Base-by-base conservation (phyloP, 2,329 filamentous ascomycete species). In the Parascedosporium putredinis region DNA sequence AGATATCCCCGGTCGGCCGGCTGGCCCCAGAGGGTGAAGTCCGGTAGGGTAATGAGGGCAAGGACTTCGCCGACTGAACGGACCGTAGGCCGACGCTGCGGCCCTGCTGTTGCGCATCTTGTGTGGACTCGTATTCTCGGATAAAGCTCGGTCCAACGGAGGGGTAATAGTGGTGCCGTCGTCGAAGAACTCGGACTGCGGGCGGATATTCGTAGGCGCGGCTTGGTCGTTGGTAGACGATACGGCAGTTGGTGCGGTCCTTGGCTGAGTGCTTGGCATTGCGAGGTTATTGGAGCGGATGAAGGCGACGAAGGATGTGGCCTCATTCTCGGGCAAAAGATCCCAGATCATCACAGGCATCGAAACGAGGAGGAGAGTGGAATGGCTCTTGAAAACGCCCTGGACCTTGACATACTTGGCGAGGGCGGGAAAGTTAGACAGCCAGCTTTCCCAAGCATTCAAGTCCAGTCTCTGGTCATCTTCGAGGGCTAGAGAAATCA, bases 361-460 rank as follows among this genome's bases (percentile, higher is more conserved):
- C 0, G 78, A 81, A 2, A 81, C 61, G 5, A 81, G 60, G 5
- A 81, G 66, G 38, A 81, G 61, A 0, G 74, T 81, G 1, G 78
- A 81, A 55, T 80, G 75, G 46, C 77, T 81, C 57, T 78, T 78
- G 60, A 80, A 81, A 1, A 79, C 70, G 7, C 76, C 77, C 56
- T 81, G 76, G 5, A 81, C 71, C 56, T 78, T 78, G 60, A 79
- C 76, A 54, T 79, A 75, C 55, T 75, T 79, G 38, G 76, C 76
- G 50, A 81, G 64, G 2, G 75, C 72, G 1, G 78, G 77, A 53
- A 80, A 78, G 16, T 67, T 69, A 24, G 67, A 62, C 3, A 81
- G 66, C 76, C 77, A 81, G 50, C 72, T 68, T 56, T 79, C 71
- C 76, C 77, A 81, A 4, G 75, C 74, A 50, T 74, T 71, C n/a